Percentiles rank a stretch among this genome's conserved stretches.
phyloP scores from a whole-genome alignment of 345 rosid genomes.

The Viola odorata region DNA sequence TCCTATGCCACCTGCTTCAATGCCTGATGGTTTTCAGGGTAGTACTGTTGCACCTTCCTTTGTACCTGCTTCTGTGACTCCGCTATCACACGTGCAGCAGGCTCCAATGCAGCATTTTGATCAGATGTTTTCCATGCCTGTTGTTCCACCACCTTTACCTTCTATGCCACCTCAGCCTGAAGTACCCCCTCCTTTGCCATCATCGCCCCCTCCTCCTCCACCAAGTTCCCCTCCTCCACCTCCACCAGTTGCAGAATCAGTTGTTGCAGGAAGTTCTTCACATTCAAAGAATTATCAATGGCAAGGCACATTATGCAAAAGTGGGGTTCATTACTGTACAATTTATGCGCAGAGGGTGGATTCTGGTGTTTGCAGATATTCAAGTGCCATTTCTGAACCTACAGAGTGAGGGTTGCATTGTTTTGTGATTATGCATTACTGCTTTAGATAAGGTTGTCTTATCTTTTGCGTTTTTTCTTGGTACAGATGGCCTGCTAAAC shows the following conservation, averaged over 20 bases:
- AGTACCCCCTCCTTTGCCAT: conserved; percentile 44
- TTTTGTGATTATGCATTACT: not conserved
- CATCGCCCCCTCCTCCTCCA: conserved; percentile 81
- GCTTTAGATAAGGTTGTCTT: not conserved
- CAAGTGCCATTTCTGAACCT: conserved; percentile 66
- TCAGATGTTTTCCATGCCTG: conserved; percentile 49
- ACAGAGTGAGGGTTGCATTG: conserved; percentile 51
- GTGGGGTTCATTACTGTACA: conserved; percentile 87
- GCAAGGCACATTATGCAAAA: conserved; percentile 83
- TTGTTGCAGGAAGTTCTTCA: conserved; percentile 38
- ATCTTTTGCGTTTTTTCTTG: conserved; percentile 18
- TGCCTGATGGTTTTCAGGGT: conserved; percentile 45
- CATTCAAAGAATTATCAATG: conserved; percentile 46
- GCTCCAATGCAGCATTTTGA: conserved; percentile 59
- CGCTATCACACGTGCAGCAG: conserved; percentile 65
- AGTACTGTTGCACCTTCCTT: conserved; percentile 57
- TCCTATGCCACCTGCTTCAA: conserved; percentile 45
- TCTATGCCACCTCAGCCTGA: conserved; percentile 40
- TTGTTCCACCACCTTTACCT: conserved; percentile 39
- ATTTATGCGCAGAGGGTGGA: conserved; percentile 67
- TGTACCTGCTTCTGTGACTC: conserved; percentile 68
- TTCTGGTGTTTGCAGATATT: conserved; percentile 73
- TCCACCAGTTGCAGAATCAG: conserved; percentile 38
- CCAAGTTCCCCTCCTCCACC: conserved; percentile 74
- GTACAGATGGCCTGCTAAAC: conserved; percentile 87